Percentiles rank a stretch among this genome's conserved stretches.
These are phyloP conservation scores for Pinus taeda DNA, from an alignment of 75 land plant genomes.

Conservation along the genomic window DNA sequence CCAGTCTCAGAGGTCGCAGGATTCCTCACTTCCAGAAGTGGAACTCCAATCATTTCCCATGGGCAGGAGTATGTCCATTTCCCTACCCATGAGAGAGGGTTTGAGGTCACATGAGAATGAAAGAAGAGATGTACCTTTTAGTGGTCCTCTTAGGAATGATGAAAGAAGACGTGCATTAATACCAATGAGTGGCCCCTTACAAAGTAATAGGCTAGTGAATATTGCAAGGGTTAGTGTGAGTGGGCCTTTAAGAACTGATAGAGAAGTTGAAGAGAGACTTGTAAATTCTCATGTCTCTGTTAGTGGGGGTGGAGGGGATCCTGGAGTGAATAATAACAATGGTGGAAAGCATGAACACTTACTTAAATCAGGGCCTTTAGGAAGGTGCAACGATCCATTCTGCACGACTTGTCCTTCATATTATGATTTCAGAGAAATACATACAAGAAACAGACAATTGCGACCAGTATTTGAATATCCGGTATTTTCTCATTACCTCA, in stretches of 20 bases:
- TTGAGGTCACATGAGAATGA: slow-evolving; percentile 7
- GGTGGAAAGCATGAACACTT: slow-evolving; percentile 53
- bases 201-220: neutral
- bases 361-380: slow-evolving; percentile 68
- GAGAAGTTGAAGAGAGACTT: neutral
- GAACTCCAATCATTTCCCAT: slow-evolving; percentile 8
- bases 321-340: slow-evolving; percentile 12
- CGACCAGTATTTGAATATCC: too few relatives aligned
- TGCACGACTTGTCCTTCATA: slow-evolving; percentile 61
- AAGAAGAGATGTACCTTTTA: slow-evolving; percentile 22
- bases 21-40: neutral
- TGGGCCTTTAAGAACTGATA: neutral
- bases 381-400: slow-evolving; percentile 72
- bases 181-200: slow-evolving; percentile 41
- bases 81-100: slow-evolving; percentile 11
- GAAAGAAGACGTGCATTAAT: slow-evolving; percentile 13
- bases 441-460: too few relatives aligned
- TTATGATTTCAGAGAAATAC: slow-evolving; percentile 2
- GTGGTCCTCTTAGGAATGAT: slow-evolving; percentile 35
- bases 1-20: slow-evolving; percentile 3
- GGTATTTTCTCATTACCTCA: too few relatives aligned
- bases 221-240: neutral
- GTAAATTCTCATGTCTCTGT: slow-evolving; percentile 1
- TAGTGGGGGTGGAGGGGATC: slow-evolving; percentile 11
- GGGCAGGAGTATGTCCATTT: slow-evolving; percentile 37